Percentiles rank a stretch among this genome's conserved stretches.
These are phyloP conservation scores for Trichosporon asahii DNA, from an alignment of 1,284 basidiomycete genomes.

Conservation along the genomic window DNA sequence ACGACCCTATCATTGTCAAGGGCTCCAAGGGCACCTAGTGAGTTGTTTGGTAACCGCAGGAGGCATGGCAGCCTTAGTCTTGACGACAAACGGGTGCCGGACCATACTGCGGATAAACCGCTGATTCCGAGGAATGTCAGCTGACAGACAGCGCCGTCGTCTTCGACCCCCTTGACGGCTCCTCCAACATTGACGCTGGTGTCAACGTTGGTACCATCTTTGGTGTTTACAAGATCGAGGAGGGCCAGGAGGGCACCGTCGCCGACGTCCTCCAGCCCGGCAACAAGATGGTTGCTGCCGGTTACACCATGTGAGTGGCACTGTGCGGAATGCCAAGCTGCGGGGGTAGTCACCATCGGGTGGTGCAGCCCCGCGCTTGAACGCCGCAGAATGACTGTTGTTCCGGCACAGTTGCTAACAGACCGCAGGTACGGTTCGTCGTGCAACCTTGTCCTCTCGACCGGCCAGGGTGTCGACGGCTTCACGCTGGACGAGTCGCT, in stretches of 20 bases:
- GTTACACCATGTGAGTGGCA: slow-evolving; percentile 77
- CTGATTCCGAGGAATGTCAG: background rate
- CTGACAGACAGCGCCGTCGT: slow-evolving; percentile 68
- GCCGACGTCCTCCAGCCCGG: slow-evolving; percentile 91
- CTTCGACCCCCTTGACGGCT: slow-evolving; percentile 97
- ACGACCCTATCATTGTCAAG: slow-evolving; percentile 80
- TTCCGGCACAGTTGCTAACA: background rate
- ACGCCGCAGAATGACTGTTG: background rate
- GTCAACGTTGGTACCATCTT: slow-evolving; percentile 99
- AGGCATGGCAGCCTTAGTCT: background rate
- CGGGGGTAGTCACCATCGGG: background rate
- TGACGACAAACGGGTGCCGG: background rate
- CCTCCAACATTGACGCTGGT: slow-evolving; percentile 99
- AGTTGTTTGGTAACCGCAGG: slow-evolving; percentile 26
- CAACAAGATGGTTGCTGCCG: slow-evolving; percentile 95
- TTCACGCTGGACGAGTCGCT: slow-evolving; percentile 95
- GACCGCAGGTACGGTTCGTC: slow-evolving; percentile 87
- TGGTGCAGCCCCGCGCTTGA: background rate
- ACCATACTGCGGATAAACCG: background rate
- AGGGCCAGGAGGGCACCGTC: slow-evolving; percentile 71
- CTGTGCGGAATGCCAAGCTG: background rate
- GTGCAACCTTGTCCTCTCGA: slow-evolving; percentile 93
- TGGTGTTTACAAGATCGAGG: slow-evolving; percentile 83
- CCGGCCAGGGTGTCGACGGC: slow-evolving; percentile 93
- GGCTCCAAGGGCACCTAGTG: slow-evolving; percentile 65